Evolutionary conservation across 2,329 filamentous ascomycete genomes (phyloP).

Genomic region (Achaetomium macrosporum): DNA sequence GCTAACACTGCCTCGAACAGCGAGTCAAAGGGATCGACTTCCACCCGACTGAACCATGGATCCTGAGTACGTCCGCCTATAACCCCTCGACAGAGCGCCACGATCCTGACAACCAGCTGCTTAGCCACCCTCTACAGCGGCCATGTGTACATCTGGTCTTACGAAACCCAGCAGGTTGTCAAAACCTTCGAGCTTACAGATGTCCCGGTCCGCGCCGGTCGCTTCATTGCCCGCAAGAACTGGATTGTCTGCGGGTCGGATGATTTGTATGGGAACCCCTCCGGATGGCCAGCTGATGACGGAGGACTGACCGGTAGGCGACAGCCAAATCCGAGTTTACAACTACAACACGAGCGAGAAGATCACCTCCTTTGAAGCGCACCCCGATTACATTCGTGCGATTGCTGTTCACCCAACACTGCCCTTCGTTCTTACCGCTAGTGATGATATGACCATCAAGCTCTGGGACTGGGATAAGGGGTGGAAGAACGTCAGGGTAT

Average conservation of each 20-base stretch:
- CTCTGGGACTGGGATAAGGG: conserved; percentile 98
- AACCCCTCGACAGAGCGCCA: background rate
- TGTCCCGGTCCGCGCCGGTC: conserved; percentile 92
- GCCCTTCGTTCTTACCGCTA: conserved; percentile 91
- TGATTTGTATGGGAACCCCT: conserved; percentile 57
- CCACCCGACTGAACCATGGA: conserved; percentile 94
- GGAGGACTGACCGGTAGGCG: conserved; percentile 55
- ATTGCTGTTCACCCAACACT: conserved; percentile 94
- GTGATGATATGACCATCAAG: conserved; percentile 98
- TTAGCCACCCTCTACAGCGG: conserved; percentile 79
- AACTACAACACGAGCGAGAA: conserved; percentile 99
- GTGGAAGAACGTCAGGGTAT: conserved; percentile 97
- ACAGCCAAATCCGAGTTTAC: conserved; percentile 68
- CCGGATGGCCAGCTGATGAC: background rate
- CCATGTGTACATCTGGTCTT: conserved; percentile 99
- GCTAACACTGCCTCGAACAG: conserved; percentile 62
- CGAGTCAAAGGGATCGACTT: conserved; percentile 97
- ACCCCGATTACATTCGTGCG: conserved; percentile 96
- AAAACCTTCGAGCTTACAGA: conserved; percentile 99
- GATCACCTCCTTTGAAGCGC: conserved; percentile 93
- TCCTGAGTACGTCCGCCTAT: conserved; percentile 52
- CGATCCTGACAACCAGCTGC: conserved; percentile 13
- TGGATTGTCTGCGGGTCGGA: conserved; percentile 97
- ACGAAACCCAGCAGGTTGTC: conserved; percentile 92
- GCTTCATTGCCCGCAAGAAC: conserved; percentile 96